These are phyloP conservation scores for Fusarium illudens DNA, from an alignment of 2,329 filamentous ascomycete species.

Conservation along the genomic window DNA sequence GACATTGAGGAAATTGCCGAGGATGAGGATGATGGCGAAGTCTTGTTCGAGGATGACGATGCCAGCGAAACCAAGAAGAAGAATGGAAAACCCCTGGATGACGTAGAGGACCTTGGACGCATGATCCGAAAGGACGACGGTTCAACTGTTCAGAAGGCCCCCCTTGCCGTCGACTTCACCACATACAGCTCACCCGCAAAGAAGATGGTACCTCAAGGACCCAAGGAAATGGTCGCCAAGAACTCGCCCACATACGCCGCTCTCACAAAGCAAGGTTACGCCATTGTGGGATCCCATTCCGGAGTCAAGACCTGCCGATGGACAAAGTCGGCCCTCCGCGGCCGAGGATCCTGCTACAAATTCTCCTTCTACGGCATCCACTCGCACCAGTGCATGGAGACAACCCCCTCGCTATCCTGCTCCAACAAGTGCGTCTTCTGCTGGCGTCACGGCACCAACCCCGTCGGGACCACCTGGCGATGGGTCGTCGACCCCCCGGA, in stretches of 20 bases:
- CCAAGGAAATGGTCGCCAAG: constrained; percentile 94
- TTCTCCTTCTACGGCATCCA: constrained; percentile 97
- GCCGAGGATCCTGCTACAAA: constrained; percentile 96
- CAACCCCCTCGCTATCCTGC: constrained; percentile 92
- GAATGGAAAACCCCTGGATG: constrained; percentile 64
- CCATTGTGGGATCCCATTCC: constrained; percentile 93
- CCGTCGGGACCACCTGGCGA: constrained; percentile 94
- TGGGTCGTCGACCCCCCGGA: constrained; percentile 95
- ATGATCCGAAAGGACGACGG: constrained; percentile 62
- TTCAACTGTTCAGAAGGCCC: constrained; percentile 46
- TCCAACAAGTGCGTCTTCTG: constrained; percentile 99
- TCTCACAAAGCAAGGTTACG: constrained; percentile 95
- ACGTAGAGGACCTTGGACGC: constrained; percentile 84
- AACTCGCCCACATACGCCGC: constrained; percentile 87
- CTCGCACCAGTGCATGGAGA: constrained; percentile 98
- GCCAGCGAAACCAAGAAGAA: constrained; percentile 53
- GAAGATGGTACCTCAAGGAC: constrained; percentile 52
- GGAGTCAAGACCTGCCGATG: constrained; percentile 98
- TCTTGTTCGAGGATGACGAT: constrained; percentile 51
- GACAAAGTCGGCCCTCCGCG: constrained; percentile 96
- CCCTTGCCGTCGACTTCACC: constrained; percentile 87
- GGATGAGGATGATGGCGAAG: constrained; percentile 64
- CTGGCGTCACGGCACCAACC: constrained; percentile 98
- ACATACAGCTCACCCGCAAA: constrained; percentile 68
- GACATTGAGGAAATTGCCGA: constrained; percentile 76